Percentiles rank a stretch among this genome's conserved stretches.
Conservation (phyloP, 2,329 filamentous ascomycete genomes). For the Mariannaea elegans region DNA sequence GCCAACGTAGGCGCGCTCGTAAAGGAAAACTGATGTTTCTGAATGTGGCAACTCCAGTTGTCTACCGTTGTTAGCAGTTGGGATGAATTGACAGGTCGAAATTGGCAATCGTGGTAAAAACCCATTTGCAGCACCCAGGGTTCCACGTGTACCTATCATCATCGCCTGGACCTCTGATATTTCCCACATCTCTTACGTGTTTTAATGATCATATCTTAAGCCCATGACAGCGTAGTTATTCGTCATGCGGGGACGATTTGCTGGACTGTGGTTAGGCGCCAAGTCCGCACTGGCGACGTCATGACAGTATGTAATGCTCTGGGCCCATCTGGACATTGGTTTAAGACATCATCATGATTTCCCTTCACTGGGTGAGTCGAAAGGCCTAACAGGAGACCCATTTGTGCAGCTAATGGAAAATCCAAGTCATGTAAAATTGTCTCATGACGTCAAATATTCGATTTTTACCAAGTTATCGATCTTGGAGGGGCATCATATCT, state of each 20-base stretch:
- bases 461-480: background rate
- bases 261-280: no score
- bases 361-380: background rate
- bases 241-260: no score
- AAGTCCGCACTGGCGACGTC: slow-evolving; percentile 12
- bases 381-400: background rate
- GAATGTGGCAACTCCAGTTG: no score
- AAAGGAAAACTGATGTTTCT: background rate
- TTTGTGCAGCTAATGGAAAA: background rate
- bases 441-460: slow-evolving; percentile 12
- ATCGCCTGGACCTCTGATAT: background rate
- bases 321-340: background rate
- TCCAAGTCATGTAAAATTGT: background rate
- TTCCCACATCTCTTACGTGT: background rate
- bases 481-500: background rate
- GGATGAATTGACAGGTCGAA: no score
- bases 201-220: background rate
- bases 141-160: background rate
- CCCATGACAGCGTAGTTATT: no score
- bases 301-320: background rate
- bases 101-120: no score
- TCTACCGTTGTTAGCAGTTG: no score
- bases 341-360: slow-evolving; percentile 5
- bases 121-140: no score
- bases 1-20: background rate